Percentiles rank a stretch among this genome's conserved stretches.
Conservation (phyloP, 2,329 filamentous ascomycete genomes). For the Fusarium piperis region DNA sequence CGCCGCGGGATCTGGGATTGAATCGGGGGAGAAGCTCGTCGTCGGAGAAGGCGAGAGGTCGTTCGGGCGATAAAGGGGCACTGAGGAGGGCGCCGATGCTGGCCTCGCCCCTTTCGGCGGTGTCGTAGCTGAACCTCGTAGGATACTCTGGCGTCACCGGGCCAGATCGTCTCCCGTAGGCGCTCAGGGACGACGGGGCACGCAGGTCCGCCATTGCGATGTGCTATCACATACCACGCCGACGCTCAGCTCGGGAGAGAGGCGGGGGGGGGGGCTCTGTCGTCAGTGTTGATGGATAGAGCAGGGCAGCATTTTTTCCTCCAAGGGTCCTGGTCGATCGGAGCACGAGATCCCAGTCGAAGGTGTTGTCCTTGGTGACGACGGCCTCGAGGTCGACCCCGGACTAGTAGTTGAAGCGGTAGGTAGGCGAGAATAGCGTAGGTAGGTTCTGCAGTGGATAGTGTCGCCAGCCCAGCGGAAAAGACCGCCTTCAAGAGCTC, state of each 20-base stretch:
- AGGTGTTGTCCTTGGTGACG: conserved; percentile 36
- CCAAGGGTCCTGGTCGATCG: conserved; percentile 33
- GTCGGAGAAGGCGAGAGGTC: conserved; percentile 42
- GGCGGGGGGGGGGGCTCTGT: conserved; percentile 18
- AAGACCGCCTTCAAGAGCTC: conserved; percentile 36
- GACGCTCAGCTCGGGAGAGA: conserved; percentile 22
- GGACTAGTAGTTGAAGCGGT: conserved; percentile 6
- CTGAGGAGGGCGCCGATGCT: conserved; percentile 39
- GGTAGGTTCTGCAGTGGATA: conserved; percentile 21
- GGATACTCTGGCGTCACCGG: conserved; percentile 40
- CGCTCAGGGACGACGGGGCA: conserved; percentile 35
- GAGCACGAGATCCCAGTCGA: conserved; percentile 23
- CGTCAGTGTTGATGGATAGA: conserved; percentile 30
- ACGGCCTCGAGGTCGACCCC: conserved; percentile 9
- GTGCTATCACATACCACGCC: conserved; percentile 37
- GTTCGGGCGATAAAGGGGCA: conserved; percentile 36
- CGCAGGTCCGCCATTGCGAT: conserved; percentile 41
- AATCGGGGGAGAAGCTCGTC: conserved; percentile 41
- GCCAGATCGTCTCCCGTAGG: conserved; percentile 39
- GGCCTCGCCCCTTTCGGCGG: conserved; percentile 35
- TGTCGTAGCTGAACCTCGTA: conserved; percentile 42
- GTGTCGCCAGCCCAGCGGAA: conserved; percentile 23
- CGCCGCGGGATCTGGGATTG: conserved; percentile 28
- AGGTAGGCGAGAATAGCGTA: conserved; percentile 8
- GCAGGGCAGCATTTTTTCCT: conserved; percentile 38